Evolutionary conservation across 331 rosid species (phyloP), one percentile per base, ranked within the genome.

Genomic region (Telfairia occidentalis): DNA sequence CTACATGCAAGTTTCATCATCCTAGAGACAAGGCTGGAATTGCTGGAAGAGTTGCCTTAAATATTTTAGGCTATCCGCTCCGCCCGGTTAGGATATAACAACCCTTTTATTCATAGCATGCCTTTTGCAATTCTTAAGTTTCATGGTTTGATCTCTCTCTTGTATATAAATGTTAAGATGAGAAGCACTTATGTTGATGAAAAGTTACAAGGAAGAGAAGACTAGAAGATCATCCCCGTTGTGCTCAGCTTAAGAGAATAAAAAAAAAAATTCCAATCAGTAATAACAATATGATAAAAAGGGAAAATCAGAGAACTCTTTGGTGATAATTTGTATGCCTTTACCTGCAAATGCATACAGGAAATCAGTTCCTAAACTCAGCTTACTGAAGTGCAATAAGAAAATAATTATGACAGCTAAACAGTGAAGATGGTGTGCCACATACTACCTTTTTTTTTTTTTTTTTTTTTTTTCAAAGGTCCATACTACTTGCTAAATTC

Each of bases 1-100:
- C 98, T 35, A 89, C 98, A 6, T 94, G 98, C 92, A 91, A 92
- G 85, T 94, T 91, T 90, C 90, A 94, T 83, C 97, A 94, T 82
- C 97, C 98, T 63, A 84, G 92, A 88, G 97, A 94, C 83, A 91
- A 86, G 81, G 97, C 95, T 10, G 98, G 98, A 78, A 80, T 88
- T 65, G 85, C 96, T 71, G 97, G 96, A 88, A 84, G 96, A 89
- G 97, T 87, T 82, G 85, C 96, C 73, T 84, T 94, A 81, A 94
- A 94, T 81, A 85, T 86, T 72, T 80, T 89, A 81, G 98, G 98
- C 89, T 94, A 88, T 81, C 98, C 98, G 38, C 92, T 91, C 78
- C 97, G 98, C 75, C 91, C 89, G 80, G 98, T 94, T 86, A 80
- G 96, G 81, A 77, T 76, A 69, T 65, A n/a, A 54, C 81, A 54